Conservation (phyloP, 1,139 yeast genomes). For the Blastobotrys capitulatus region DNA sequence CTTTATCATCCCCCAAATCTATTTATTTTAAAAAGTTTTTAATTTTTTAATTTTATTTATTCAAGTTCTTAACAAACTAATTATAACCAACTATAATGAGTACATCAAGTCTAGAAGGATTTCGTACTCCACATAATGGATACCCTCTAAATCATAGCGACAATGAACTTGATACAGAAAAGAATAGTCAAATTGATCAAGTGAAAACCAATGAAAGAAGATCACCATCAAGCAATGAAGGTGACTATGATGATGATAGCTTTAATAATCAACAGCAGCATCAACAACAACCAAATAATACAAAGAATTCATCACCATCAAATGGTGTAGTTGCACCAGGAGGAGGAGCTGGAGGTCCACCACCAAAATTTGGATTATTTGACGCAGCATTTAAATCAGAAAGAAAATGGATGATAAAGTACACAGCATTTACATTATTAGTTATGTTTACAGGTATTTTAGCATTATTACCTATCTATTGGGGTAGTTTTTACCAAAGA, state of each 20-base stretch:
- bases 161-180: neutral
- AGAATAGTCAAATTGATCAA: neutral
- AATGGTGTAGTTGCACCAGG: neutral
- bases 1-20: neutral
- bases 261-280: neutral
- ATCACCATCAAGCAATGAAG: neutral
- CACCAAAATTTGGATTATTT: neutral
- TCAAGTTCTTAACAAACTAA: neutral
- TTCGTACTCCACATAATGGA: neutral
- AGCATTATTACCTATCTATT: slow-evolving; percentile 46
- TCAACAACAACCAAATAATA: neutral
- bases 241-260: neutral
- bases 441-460: slow-evolving; percentile 14
- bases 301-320: too few relatives aligned
- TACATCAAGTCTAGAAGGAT: neutral
- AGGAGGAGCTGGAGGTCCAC: slow-evolving; percentile 3
- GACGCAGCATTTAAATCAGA: neutral
- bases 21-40: neutral
- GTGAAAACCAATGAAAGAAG: neutral
- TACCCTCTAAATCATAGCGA: neutral
- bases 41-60: too few relatives aligned
- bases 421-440: neutral
- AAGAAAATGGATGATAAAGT: slow-evolving; percentile 1
- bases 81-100: neutral
- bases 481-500: slow-evolving; percentile 54